Percentiles rank a stretch among this genome's conserved stretches.
Conservation (phyloP, 163 green algal species). For the Trebouxiophyceae sp. region DNA sequence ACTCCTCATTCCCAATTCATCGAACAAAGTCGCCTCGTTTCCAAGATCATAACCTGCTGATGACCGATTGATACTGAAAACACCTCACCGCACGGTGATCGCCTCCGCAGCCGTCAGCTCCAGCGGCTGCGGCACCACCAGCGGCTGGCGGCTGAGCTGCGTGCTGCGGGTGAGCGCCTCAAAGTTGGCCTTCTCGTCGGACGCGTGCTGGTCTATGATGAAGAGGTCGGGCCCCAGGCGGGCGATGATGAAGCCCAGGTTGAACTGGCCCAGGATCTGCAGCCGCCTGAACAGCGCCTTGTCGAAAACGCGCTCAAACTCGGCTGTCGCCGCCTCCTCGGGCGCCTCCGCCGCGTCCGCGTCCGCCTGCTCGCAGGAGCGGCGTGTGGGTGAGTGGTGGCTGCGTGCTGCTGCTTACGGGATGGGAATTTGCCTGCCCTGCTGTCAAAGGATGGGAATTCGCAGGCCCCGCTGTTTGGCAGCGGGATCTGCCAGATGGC, state of each 20-base stretch:
- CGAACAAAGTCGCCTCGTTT: too few species aligned
- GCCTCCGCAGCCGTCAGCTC: constrained; percentile 55
- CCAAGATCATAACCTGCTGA: too few species aligned
- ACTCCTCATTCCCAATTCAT: background rate
- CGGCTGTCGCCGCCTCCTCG: constrained; percentile 25
- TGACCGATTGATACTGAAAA: too few species aligned
- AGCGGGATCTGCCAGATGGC: too few species aligned
- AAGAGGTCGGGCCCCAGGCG: constrained; percentile 76
- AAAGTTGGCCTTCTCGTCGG: constrained; percentile 96
- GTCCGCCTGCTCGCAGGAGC: too few species aligned
- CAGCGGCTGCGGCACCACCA: constrained; percentile 60
- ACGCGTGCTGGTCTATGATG: constrained; percentile 96
- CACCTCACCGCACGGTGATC: too few species aligned
- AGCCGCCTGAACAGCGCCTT: constrained; percentile 51
- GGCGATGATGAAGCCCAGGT: constrained; percentile 96
- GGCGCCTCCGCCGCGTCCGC: too few species aligned
- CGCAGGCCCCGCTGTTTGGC: too few species aligned
- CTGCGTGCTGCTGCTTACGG: too few species aligned
- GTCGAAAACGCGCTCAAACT: constrained; percentile 85
- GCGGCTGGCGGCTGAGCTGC: constrained; percentile 71
- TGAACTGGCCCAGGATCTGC: constrained; percentile 89
- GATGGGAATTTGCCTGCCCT: too few species aligned
- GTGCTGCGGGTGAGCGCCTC: constrained; percentile 57
- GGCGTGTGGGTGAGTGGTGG: too few species aligned
- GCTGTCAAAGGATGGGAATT: too few species aligned